Percentiles rank a stretch among this genome's conserved stretches.
Evolutionary conservation across 2,329 filamentous ascomycete species (phyloP).

Genomic region (Monosporascus sp.): DNA sequence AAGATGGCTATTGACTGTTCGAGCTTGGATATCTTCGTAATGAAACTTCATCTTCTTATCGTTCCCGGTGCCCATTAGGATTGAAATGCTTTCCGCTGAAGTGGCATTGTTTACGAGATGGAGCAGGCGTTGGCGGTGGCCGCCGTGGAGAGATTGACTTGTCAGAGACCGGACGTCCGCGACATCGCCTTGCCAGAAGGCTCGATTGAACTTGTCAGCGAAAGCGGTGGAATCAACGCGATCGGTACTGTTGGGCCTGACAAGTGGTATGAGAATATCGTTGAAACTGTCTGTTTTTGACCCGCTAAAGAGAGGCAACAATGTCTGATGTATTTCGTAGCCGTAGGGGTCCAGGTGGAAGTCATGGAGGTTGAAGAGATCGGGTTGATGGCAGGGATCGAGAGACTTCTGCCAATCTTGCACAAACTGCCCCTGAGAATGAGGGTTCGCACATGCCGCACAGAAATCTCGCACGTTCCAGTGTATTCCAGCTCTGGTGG

Average conservation of each 20-base stretch:
- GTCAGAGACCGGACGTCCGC: constrained; percentile 45
- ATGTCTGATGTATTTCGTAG: constrained; percentile 54
- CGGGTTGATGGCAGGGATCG: constrained; percentile 71
- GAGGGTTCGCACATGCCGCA: constrained; percentile 53
- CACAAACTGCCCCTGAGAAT: constrained; percentile 63
- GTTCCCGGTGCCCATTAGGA: constrained; percentile 47
- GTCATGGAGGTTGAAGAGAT: constrained; percentile 67
- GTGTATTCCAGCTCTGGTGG: constrained; percentile 49
- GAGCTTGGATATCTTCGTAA: constrained; percentile 49
- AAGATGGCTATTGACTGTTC: constrained; percentile 48
- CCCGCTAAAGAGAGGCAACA: constrained; percentile 71
- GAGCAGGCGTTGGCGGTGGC: constrained; percentile 67
- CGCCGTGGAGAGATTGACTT: constrained; percentile 54
- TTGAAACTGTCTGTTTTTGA: constrained; percentile 67
- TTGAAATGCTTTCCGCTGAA: constrained; percentile 38
- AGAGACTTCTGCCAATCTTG: constrained; percentile 59
- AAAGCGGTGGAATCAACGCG: constrained; percentile 45
- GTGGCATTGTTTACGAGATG: constrained; percentile 60
- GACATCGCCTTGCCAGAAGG: constrained; percentile 73
- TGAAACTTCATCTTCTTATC: constrained; percentile 37
- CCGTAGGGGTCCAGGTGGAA: constrained; percentile 63
- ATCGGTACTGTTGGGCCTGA: constrained; percentile 40
- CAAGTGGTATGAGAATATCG: constrained; percentile 70
- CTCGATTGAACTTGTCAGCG: constrained; percentile 52
- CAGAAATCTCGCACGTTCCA: constrained; percentile 64